These are phyloP conservation scores for Aspergillus hancockii DNA, from an alignment of 495 filamentous ascomycete genomes.

Conservation along the genomic window DNA sequence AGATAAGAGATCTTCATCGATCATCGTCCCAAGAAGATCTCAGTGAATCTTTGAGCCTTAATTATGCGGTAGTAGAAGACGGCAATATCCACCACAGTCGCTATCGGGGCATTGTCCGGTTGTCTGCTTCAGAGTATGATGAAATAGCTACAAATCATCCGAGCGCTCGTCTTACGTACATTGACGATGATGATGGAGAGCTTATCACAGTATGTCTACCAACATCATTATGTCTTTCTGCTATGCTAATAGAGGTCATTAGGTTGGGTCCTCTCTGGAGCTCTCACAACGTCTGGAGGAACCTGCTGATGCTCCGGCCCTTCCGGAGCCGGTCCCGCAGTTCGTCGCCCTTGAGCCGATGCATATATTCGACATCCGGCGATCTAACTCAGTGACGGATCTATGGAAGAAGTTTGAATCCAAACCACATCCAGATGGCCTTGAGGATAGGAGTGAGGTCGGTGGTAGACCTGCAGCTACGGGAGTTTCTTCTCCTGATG, in stretches of 20 bases:
- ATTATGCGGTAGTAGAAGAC: conserved; percentile 1
- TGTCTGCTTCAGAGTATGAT: conserved; percentile 51
- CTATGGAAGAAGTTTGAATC: conserved; percentile 42
- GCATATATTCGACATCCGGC: conserved; percentile 51
- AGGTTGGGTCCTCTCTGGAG: conserved; percentile 55
- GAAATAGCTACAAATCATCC: conserved; percentile 48
- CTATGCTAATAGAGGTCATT: conserved; percentile 17
- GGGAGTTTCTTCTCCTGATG: conserved; percentile 4
- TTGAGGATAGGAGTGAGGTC: conserved; percentile 7
- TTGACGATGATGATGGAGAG: conserved; percentile 57
- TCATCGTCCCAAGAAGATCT: conserved; percentile 15
- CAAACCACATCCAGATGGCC: neutral
- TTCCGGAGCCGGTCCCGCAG: conserved; percentile 12
- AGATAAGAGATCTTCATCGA: conserved; percentile 40
- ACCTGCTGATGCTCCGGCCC: conserved; percentile 23
- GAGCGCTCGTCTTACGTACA: conserved; percentile 51
- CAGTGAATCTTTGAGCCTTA: neutral
- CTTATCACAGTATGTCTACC: conserved; percentile 49
- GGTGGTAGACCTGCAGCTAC: conserved; percentile 1
- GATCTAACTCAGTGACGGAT: conserved; percentile 44
- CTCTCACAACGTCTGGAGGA: conserved; percentile 54
- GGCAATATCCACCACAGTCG: conserved; percentile 1
- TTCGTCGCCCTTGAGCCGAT: conserved; percentile 29
- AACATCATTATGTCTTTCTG: neutral
- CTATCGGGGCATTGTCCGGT: conserved; percentile 32